Conservation (phyloP, 495 filamentous ascomycete species). For the Neurospora africana region DNA sequence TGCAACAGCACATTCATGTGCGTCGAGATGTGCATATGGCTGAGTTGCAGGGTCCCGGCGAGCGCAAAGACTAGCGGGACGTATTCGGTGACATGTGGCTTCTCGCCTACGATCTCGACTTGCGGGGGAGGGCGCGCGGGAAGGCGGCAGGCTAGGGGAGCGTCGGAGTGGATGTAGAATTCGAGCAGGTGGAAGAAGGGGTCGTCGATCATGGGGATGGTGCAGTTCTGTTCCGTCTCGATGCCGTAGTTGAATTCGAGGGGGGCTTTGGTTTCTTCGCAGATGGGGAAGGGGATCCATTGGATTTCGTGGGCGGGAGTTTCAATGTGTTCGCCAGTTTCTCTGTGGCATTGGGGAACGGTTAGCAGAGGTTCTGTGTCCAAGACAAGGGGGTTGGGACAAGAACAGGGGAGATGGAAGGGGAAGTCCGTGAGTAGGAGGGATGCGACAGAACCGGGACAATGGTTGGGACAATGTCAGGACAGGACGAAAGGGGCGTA, state of each 20-base stretch:
- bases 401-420: not conserved
- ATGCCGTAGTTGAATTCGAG: slow-evolving; percentile 79
- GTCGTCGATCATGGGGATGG: slow-evolving; percentile 73
- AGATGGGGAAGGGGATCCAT: slow-evolving; percentile 86
- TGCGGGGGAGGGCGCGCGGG: slow-evolving; percentile 60
- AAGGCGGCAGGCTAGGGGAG: slow-evolving; percentile 83
- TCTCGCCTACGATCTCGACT: slow-evolving; percentile 34
- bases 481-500: not conserved
- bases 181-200: slow-evolving; percentile 94
- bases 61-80: slow-evolving; percentile 72
- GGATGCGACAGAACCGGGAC: not conserved
- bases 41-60: slow-evolving; percentile 76
- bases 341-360: slow-evolving; percentile 23
- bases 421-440: not conserved
- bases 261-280: slow-evolving; percentile 78
- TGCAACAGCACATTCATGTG: slow-evolving; percentile 81
- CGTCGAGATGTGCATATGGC: slow-evolving; percentile 84
- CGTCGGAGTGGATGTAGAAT: slow-evolving; percentile 97
- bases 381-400: not conserved
- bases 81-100: slow-evolving; percentile 37
- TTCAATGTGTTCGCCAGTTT: slow-evolving; percentile 66
- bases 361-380: not conserved
- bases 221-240: slow-evolving; percentile 82
- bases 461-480: not conserved
- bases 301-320: slow-evolving; percentile 71